Conservation (phyloP, 441 rosid species). For the Bocquillonia castaneifolia region DNA sequence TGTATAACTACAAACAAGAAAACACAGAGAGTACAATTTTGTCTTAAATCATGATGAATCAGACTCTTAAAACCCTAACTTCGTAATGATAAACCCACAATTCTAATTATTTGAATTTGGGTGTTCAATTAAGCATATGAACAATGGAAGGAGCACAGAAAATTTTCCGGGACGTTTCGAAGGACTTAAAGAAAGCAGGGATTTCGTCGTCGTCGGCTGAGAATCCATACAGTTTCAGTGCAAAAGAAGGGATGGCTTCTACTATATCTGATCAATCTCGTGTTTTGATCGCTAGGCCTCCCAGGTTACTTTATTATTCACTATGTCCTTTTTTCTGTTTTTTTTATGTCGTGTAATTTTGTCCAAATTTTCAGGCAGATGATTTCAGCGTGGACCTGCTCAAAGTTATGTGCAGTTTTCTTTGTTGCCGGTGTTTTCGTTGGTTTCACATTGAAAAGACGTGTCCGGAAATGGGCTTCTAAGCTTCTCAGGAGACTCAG, state of each 20-base stretch:
- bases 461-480: constrained; percentile 73
- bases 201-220: constrained; percentile 35
- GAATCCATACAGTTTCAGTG: constrained; percentile 25
- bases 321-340: background rate
- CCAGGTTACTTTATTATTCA: constrained; percentile 35
- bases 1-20: too few relatives aligned
- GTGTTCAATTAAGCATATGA: too few relatives aligned
- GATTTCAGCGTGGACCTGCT: constrained; percentile 63
- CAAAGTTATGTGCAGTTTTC: constrained; percentile 69
- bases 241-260: constrained; percentile 28
- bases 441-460: constrained; percentile 67
- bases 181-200: constrained; percentile 34
- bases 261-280: constrained; percentile 49
- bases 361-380: constrained; percentile 40
- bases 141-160: constrained; percentile 64
- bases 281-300: constrained; percentile 40
- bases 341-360: background rate
- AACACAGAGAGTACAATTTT: too few relatives aligned
- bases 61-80: too few relatives aligned
- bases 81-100: too few relatives aligned
- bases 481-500: constrained; percentile 56
- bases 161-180: constrained; percentile 32
- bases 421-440: constrained; percentile 72
- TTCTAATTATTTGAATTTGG: too few relatives aligned
- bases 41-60: too few relatives aligned